Evolutionary conservation across 2,329 filamentous ascomycete species (phyloP), one percentile per base, ranked within the genome.

Genomic region (Botrytis hyacinthi): DNA sequence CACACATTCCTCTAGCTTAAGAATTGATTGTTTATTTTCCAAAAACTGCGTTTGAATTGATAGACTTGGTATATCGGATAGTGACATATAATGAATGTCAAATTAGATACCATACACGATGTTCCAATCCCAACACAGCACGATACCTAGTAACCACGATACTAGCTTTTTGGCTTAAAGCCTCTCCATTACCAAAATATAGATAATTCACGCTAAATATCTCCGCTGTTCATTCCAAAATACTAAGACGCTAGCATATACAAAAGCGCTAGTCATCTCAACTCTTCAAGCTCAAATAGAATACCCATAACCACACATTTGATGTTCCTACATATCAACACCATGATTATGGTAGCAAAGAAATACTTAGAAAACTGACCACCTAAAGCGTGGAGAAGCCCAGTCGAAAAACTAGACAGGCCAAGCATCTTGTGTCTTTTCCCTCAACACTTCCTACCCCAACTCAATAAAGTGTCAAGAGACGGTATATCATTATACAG

Each of bases 331-430:
- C 16, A 44, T n/a, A 12, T 54, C 48, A 16, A 54, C 26, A 54
- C 7, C 10, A 16, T 14, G 26, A n/a, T 54, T 54, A 16, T 1
- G 12, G 2, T 7, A n/a, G 4, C 26, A n/a, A n/a, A 12, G 12
- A 16, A 6, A 16, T 7, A 7, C 1, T n/a, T 3, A 16, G 26
- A n/a, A n/a, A 16, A 14, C 10, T 1, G 5, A 3, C 1, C 2
- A 54, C 5, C 26, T 54, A 54, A n/a, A 54, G 48, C 12, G 12
- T 54, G 3, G 2, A 14, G 5, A 54, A 54, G 10, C 5, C 1
- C 4, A n/a, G 26, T 54, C 0, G 48, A 54, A 54, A n/a, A n/a
- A 54, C 7, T 3, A n/a, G 5, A n/a, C 5, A 54, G n/a, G 48
- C 26, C 7, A 48, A 26, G 46, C 46, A 54, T 54, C 48, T 7